Evolutionary conservation across 139 green algal genomes (phyloP), one percentile per base, ranked within the genome.

Genomic region (Tetradesmus obliquus): DNA sequence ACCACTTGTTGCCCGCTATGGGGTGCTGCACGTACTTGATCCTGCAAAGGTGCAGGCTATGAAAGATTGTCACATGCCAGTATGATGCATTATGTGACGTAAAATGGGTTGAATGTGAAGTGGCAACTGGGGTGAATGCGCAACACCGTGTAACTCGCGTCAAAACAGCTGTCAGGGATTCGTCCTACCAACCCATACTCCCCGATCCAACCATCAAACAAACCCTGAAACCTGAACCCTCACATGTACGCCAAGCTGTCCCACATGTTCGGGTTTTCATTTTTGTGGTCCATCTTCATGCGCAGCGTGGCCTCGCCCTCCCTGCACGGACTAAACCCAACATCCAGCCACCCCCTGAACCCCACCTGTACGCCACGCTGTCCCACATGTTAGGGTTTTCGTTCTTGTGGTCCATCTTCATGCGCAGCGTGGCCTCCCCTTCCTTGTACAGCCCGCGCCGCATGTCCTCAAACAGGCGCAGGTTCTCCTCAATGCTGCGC

Each of bases 341-440:
- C 5, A 1, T 5, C 74, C n/a, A 4, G 7, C n/a, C 17, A 82
- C 74, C n/a, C n/a, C 5, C 3, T 58, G 58, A 84, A 12, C 79
- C 79, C 57, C 51, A 92, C 90, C 98, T 95, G 94, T 99, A 99
- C 0, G 98, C 98, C 66, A 99, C 98, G 3, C 99, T 95, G 95
- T 99, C 98, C 92, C 96, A 99, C 98, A 99, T 99, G 94, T 99
- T 99, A 90, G 94, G 97, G 95, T 99, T 99, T 55, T 99, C 97
- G 92, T 99, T 99, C 90, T 93, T 92, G 91, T 96, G 79, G 92
- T 96, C 98, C 95, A 97, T 96, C 91, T 95, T 96, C 95, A 98
- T 96, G 58, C 98, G 95, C 85, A 99, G 95, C 3, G 97, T 99
- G 57, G 98, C 98, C 84, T 91, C 93, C 71, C 98, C 98, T 94